phyloP scores from a whole-genome alignment of 2,329 filamentous ascomycete genomes.

The Stromatinia cepivora region DNA sequence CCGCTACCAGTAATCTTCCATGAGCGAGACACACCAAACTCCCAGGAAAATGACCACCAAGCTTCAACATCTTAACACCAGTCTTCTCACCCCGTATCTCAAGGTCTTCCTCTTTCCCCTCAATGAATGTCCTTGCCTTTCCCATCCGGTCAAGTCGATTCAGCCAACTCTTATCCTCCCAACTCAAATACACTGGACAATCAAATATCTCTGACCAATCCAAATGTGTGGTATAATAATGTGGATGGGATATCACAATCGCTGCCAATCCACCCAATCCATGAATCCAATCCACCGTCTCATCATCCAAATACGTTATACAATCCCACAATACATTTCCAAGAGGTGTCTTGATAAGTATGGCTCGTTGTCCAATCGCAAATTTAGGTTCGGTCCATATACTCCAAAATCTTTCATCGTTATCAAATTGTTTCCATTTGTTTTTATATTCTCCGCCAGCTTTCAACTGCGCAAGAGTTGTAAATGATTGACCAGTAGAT shows the following conservation, averaged over 20 bases:
- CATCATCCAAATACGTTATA: conserved; percentile 66
- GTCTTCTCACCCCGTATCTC: conserved; percentile 44
- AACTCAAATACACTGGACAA: conserved; percentile 68
- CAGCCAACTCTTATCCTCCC: conserved; percentile 67
- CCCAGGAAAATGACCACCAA: conserved; percentile 79
- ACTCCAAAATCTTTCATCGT: conserved; percentile 49
- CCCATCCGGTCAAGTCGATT: conserved; percentile 46
- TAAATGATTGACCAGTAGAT: conserved; percentile 63
- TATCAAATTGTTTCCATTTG: conserved; percentile 49
- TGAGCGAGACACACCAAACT: conserved; percentile 66
- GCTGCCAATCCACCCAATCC: conserved; percentile 64
- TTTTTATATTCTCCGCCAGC: conserved; percentile 49
- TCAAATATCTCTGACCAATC: conserved; percentile 70
- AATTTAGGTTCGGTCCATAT: conserved; percentile 58
- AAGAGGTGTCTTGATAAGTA: conserved; percentile 62
- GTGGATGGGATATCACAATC: conserved; percentile 77
- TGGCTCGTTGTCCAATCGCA: conserved; percentile 73
- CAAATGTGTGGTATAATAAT: conserved; percentile 77
- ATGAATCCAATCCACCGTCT: conserved; percentile 59
- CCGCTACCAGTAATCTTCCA: conserved; percentile 67
- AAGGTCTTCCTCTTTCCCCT: conserved; percentile 44
- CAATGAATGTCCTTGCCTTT: conserved; percentile 51
- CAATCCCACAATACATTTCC: conserved; percentile 83
- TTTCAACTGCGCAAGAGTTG: conserved; percentile 53
- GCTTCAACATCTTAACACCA: conserved; percentile 63